These are phyloP conservation scores for Kodamaea kakaduensis DNA, from an alignment of 805 yeast species.

Conservation along the genomic window DNA sequence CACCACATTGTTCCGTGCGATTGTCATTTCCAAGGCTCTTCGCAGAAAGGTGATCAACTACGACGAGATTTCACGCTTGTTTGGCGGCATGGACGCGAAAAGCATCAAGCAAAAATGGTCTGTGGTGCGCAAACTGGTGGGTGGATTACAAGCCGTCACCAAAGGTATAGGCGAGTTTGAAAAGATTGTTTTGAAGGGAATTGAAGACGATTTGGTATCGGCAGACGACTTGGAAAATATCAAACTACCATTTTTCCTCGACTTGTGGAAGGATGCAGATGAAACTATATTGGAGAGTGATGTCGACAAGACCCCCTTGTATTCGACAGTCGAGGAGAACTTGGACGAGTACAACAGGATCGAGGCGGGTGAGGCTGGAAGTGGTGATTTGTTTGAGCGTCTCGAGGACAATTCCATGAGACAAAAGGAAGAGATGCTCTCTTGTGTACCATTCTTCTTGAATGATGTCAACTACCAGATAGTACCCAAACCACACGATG, in stretches of 20 bases:
- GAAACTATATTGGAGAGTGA: conserved; percentile 21
- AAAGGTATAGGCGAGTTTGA: conserved; percentile 68
- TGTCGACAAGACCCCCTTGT: conserved; percentile 37
- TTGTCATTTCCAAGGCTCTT: conserved; percentile 64
- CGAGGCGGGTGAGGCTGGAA: conserved; percentile 20
- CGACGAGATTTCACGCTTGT: conserved; percentile 50
- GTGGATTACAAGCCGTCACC: conserved; percentile 49
- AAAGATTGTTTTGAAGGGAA: conserved; percentile 52
- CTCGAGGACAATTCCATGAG: conserved; percentile 61
- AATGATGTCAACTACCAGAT: conserved; percentile 16
- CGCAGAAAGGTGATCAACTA: conserved; percentile 58
- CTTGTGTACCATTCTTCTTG: conserved; percentile 43
- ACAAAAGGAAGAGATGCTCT: conserved; percentile 58
- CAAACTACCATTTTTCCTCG: conserved; percentile 50
- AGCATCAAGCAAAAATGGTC: conserved; percentile 67
- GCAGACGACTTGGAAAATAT: conserved; percentile 47
- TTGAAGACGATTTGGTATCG: conserved; percentile 51
- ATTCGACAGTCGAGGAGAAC: conserved; percentile 44
- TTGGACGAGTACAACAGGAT: conserved; percentile 41
- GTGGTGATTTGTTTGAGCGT: conserved; percentile 32
- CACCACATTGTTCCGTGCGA: conserved; percentile 56
- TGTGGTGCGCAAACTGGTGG: conserved; percentile 48
- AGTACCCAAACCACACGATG: conserved; percentile 22
- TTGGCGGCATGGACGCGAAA: conserved; percentile 41
- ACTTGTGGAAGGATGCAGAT: conserved; percentile 63